phyloP scores from a whole-genome alignment of 805 yeast species.

The Myxozyma lipomycoides region DNA sequence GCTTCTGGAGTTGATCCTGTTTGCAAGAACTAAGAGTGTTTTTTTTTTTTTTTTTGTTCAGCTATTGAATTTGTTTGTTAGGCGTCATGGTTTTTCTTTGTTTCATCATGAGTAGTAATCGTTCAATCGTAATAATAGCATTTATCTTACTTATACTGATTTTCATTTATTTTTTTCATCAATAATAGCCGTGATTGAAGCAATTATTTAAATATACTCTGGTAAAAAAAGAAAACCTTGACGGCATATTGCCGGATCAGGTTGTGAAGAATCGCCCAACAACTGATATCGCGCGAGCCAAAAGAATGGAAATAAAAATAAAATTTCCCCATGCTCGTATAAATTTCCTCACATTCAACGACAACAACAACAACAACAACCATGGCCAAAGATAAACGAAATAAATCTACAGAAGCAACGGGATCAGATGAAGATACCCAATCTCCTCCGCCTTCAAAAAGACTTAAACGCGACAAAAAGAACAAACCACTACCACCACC shows the following conservation, averaged over 20 bases:
- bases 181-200: not conserved
- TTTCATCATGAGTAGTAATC: no score
- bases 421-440: not conserved
- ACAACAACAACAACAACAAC: not conserved
- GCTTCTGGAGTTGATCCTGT: slow-evolving; percentile 48
- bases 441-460: not conserved
- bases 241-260: no score
- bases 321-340: no score
- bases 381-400: not conserved
- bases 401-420: not conserved
- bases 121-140: no score
- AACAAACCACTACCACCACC: not conserved
- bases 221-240: no score
- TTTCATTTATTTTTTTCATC: not conserved
- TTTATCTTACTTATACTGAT: no score
- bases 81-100: not conserved
- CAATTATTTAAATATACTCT: no score
- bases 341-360: no score
- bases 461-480: not conserved
- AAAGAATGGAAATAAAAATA: no score
- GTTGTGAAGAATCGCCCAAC: no score
- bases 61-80: not conserved
- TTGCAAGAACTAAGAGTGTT: slow-evolving; percentile 12
- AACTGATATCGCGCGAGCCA: no score
- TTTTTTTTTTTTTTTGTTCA: not conserved